A percentile compares a stretch with the other conserved stretches of the same genome.
Conservation (phyloP, 805 yeast genomes). For the Candida manassasensis region DNA sequence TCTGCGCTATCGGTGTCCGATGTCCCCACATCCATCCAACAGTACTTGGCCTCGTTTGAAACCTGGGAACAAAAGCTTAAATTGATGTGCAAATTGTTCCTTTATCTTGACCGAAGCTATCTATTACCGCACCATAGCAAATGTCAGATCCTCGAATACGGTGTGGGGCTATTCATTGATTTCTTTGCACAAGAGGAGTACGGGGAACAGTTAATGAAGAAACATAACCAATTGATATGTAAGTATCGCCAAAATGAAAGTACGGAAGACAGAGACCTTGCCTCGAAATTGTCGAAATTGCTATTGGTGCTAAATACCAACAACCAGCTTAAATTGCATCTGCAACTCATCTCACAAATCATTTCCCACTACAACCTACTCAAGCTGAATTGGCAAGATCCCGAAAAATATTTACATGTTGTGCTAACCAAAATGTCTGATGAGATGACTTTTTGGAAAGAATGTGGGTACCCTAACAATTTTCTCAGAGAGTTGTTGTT, state of each 20-base stretch:
- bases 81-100: slow-evolving; percentile 25
- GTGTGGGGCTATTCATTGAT: slow-evolving; percentile 18
- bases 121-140: slow-evolving; percentile 28
- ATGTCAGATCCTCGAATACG: slow-evolving; percentile 21
- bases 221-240: slow-evolving; percentile 11
- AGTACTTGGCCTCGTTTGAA: slow-evolving; percentile 14
- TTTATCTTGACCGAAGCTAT: slow-evolving; percentile 34
- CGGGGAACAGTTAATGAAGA: slow-evolving; percentile 7
- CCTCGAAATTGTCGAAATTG: slow-evolving; percentile 13
- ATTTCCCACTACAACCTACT: slow-evolving; percentile 12
- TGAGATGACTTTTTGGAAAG: slow-evolving; percentile 17
- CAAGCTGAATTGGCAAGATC: slow-evolving; percentile 15
- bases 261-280: slow-evolving; percentile 3
- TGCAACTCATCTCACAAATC: slow-evolving; percentile 11
- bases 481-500: slow-evolving; percentile 16
- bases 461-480: slow-evolving; percentile 13
- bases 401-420: slow-evolving; percentile 12
- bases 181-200: slow-evolving; percentile 7
- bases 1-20: slow-evolving; percentile 5
- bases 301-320: slow-evolving; percentile 19
- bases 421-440: slow-evolving; percentile 12
- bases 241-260: slow-evolving; percentile 8
- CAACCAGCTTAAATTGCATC: slow-evolving; percentile 11
- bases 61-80: slow-evolving; percentile 22
- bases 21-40: slow-evolving; percentile 5